Base-by-base conservation (phyloP, 805 yeast species). In the Saccharomycopsis guyanensis region DNA sequence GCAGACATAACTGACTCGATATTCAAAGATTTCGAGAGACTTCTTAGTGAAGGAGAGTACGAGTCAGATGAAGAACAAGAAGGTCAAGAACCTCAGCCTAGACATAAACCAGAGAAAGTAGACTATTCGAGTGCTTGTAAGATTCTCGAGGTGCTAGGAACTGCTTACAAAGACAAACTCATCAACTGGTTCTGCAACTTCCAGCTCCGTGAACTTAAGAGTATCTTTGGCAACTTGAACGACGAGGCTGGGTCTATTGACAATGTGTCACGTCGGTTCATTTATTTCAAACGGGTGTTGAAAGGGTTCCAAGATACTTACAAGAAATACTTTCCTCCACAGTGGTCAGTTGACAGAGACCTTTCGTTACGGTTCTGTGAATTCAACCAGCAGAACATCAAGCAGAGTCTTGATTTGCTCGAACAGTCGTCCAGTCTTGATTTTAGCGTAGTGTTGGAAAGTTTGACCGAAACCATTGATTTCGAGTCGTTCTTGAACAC, bases 241-340 rank as follows among this genome's bases (percentile, higher is more conserved):
- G 97, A 88, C 56, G 98, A 93, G 63, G 98, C 98, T 0, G 97
- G 97, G 1, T 82, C 94, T 3, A 66, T 93, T 50, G 98, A 93
- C 49, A 93, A 93, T 62, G 64, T 93, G 43, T 73, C 78, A 25
- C 69, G 97, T 54, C 69, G 98, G 41, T 93, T 78, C 60, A 75
- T 88, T 27, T 91, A 83, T 60, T 85, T 86, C 63, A 80, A 82
- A 54, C 80, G 84, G 54, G 73, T 86, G 1, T 64, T 91, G 49
- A 73, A 72, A 44, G 70, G 72, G 33, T 77, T 80, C 54, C 80
- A 78, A 49, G 60, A 75, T 1, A 71, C 70, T 27, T 77, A 73
- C 54, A 58, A 69, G 1, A 55, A 62, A 5, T 68, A 71, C 29
- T 93, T 93, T 63, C 93, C 94, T 0, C 59, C 68, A 2, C 65